A percentile compares a stretch with the other conserved stretches of the same genome.
Evolutionary conservation across 2,329 filamentous ascomycete genomes (phyloP).

Genomic region (Laburnicola sp.): DNA sequence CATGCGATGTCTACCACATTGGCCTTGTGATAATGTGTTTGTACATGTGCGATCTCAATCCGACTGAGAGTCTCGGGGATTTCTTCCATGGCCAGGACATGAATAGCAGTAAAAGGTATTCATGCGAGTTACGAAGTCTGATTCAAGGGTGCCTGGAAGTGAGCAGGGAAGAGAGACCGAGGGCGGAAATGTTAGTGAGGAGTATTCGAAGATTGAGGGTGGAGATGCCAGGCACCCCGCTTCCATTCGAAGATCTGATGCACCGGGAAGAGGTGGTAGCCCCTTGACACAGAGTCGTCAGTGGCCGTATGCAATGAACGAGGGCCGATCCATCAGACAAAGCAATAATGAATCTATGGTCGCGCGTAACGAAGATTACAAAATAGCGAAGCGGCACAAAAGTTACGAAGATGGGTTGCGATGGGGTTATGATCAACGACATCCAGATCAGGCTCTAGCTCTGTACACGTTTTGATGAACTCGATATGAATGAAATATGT

Average conservation of each 20-base stretch:
- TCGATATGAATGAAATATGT: no score
- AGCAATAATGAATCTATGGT: no score
- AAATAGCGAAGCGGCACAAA: no score
- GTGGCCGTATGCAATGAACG: no score
- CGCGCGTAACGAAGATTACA: no score
- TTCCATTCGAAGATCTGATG: background rate
- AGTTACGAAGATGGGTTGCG: no score
- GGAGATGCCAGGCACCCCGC: background rate
- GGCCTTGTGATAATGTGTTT: constrained; percentile 5
- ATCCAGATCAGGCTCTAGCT: no score
- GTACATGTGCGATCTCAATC: background rate
- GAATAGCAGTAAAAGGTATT: background rate
- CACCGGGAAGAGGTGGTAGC: background rate
- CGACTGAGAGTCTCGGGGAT: background rate
- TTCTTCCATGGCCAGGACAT: background rate
- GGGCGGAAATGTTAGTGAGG: background rate
- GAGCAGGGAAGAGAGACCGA: background rate
- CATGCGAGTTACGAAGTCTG: background rate
- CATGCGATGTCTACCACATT: constrained; percentile 4
- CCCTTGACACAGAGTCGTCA: no score
- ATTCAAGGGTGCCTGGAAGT: background rate
- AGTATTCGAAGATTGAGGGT: background rate
- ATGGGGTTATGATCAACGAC: no score
- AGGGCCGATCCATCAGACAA: no score
- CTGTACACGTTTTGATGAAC: no score